phyloP scores from a whole-genome alignment of 208 protist species.

The Trypanosoma melophagium region DNA sequence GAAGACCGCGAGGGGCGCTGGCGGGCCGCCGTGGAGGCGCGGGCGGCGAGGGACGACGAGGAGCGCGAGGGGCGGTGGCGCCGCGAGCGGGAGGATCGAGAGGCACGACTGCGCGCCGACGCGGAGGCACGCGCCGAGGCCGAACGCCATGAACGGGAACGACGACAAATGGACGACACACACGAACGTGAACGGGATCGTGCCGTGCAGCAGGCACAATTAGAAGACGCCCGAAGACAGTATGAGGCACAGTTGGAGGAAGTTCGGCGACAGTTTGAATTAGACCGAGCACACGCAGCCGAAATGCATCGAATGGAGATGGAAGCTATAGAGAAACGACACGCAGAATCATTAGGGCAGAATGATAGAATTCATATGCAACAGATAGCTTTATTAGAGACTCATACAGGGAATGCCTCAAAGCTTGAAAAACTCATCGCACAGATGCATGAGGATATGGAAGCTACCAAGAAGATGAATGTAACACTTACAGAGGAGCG shows the following conservation, averaged over 20 bases:
- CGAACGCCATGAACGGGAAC: constrained; percentile 70
- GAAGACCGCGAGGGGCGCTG: constrained; percentile 76
- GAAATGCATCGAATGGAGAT: constrained; percentile 73
- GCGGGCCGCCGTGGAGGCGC: constrained; percentile 47
- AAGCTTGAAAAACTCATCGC: constrained; percentile 65
- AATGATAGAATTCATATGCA: constrained; percentile 55
- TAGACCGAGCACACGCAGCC: constrained; percentile 58
- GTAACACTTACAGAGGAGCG: constrained; percentile 68
- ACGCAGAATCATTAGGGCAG: constrained; percentile 60
- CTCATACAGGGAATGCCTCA: constrained; percentile 58
- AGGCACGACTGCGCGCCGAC: constrained; percentile 62
- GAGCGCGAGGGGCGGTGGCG: constrained; percentile 76
- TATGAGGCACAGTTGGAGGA: constrained; percentile 78
- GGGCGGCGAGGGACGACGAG: constrained; percentile 64
- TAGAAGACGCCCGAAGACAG: constrained; percentile 65
- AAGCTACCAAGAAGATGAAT: constrained; percentile 64
- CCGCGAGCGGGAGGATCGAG: constrained; percentile 81
- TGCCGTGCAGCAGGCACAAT: constrained; percentile 50
- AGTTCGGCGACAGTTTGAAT: constrained; percentile 60
- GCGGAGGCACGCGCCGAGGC: constrained; percentile 64
- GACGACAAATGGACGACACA: constrained; percentile 49
- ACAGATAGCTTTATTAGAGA: constrained; percentile 50
- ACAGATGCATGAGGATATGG: constrained; percentile 63
- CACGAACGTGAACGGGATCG: constrained; percentile 63
- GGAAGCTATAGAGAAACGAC: constrained; percentile 61